A percentile compares a stretch with the other conserved stretches of the same genome.
phyloP scores from a whole-genome alignment of 805 yeast genomes.

The Ogataea saltuana region DNA sequence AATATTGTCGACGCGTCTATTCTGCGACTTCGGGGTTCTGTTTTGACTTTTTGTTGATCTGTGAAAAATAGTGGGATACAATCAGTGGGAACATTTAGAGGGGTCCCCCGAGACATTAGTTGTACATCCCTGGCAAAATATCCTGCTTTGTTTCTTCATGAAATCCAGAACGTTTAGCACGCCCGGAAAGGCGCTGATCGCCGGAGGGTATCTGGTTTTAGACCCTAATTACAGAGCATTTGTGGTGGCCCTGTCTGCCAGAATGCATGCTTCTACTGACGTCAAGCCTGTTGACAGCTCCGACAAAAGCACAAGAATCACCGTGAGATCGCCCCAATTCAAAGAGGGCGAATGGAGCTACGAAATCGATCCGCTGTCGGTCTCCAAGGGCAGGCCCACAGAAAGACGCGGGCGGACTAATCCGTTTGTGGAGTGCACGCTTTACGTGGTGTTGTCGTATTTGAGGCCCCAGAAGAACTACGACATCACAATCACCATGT shows the following conservation, averaged over 20 bases:
- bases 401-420: constrained; percentile 41
- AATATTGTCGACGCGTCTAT: neutral
- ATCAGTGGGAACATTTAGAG: too few relatives aligned
- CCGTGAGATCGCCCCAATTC: constrained; percentile 77
- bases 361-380: constrained; percentile 27
- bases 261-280: constrained; percentile 70
- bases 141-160: neutral
- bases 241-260: constrained; percentile 82
- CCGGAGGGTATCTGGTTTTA: constrained; percentile 92
- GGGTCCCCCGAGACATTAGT: too few relatives aligned
- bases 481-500: constrained; percentile 56
- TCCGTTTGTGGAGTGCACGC: constrained; percentile 73
- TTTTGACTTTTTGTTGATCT: neutral
- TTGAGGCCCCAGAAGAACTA: constrained; percentile 38
- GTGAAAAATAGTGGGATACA: neutral
- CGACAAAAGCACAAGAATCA: constrained; percentile 39
- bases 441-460: constrained; percentile 57
- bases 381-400: constrained; percentile 5
- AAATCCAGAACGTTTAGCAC: constrained; percentile 58
- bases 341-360: constrained; percentile 69
- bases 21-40: neutral
- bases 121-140: too few relatives aligned
- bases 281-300: neutral
- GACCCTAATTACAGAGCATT: constrained; percentile 74
- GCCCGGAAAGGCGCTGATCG: constrained; percentile 92